A percentile compares a stretch with the other conserved stretches of the same genome.
Evolutionary conservation across 2,329 filamentous ascomycete genomes (phyloP).

Genomic region (Phoma sp.): DNA sequence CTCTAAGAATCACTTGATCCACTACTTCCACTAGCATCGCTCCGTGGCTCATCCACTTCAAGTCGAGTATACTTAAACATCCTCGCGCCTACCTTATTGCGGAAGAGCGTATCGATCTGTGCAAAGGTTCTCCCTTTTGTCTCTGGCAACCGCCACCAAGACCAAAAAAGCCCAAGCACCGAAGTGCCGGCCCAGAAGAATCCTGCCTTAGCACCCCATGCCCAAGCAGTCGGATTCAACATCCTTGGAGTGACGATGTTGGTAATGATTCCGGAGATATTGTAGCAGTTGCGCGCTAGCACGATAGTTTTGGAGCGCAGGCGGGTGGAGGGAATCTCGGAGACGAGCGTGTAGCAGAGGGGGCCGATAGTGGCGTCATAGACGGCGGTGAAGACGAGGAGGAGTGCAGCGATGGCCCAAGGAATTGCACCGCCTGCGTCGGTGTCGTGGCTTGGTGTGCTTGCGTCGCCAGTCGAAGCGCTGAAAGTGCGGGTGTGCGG

Average conservation of each 20-base stretch:
- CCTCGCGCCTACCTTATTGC: conserved; percentile 49
- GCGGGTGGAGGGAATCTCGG: conserved; percentile 79
- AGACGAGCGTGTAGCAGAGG: conserved; percentile 72
- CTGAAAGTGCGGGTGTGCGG: neutral
- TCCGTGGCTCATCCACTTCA: neutral
- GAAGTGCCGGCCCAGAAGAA: conserved; percentile 86
- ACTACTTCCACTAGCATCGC: neutral
- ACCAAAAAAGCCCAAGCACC: conserved; percentile 77
- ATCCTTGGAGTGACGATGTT: conserved; percentile 76
- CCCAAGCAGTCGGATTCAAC: conserved; percentile 65
- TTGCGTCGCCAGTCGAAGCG: neutral
- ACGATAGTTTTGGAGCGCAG: conserved; percentile 89
- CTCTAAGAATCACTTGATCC: neutral
- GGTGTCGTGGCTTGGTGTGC: neutral
- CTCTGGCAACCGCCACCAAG: conserved; percentile 79
- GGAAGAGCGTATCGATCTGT: conserved; percentile 83
- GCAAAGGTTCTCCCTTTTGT: conserved; percentile 79
- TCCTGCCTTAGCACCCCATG: conserved; percentile 82
- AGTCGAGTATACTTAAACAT: conserved; percentile 18
- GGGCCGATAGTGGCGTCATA: conserved; percentile 28
- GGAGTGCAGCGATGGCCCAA: conserved; percentile 17
- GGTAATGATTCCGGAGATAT: conserved; percentile 78
- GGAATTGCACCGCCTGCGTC: neutral
- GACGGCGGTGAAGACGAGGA: conserved; percentile 19
- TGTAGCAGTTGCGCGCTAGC: conserved; percentile 76